Evolutionary conservation across 1,139 yeast genomes (phyloP), one percentile per base, ranked within the genome.

Genomic region (Blastobotrys buckinghamii): DNA sequence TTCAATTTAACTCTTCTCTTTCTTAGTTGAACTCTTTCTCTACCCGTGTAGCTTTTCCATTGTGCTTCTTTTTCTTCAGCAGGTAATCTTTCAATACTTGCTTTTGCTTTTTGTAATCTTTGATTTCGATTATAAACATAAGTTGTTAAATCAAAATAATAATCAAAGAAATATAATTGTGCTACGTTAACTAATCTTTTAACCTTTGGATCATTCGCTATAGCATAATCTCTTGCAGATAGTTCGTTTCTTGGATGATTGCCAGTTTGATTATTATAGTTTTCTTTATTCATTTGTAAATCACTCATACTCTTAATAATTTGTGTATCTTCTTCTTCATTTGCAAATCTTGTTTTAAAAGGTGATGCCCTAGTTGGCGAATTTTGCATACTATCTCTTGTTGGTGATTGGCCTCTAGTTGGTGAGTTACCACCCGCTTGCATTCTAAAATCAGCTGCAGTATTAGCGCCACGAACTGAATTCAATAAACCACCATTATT

Each of bases 141-240:
- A 65, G 89, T 96, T 69, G 94, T 85, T 80, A 87, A 82, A 63
- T 92, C 98, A 69, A 96, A 90, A 67, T 94, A 94, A 67, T 90
- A 89, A 66, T 94, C 98, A 54, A 94, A 74, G 61, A 94, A 92
- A 70, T 85, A 72, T 66, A 77, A 66, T 59, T 77, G 80, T 17
- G 89, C 80, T 35, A 92, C 97, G 52, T 89, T 86, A 4, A 94
- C 95, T 54, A 88, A 72, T 52, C 99, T 75, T 63, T 84, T 85
- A 7, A 95, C 88, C 61, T 87, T 88, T 41, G 86, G 82, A 43
- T 79, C 77, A 53, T 81, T 78, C 12, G 89, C 82, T 61, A 79
- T 81, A 49, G 71, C 69, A 55, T 75, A 72, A 60, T 63, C 69
- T 19, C 52, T 53, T 7, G 64, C 53, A 8, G 59, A 47, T 32